Evolutionary conservation across 768 basidiomycete species (phyloP).

Genomic region (Leccinum longicurvipes): DNA sequence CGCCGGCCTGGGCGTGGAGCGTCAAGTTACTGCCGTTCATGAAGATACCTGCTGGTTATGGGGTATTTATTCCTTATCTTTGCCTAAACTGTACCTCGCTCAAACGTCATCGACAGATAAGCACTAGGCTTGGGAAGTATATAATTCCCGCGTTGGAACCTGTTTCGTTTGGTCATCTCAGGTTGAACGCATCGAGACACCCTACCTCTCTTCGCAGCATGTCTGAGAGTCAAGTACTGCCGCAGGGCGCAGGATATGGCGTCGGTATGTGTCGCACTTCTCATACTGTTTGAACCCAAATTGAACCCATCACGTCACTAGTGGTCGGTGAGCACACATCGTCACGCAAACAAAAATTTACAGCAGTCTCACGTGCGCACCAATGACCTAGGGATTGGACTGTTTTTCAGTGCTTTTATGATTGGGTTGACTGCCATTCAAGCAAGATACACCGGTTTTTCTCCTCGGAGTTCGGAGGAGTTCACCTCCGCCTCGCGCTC

Average conservation of each 20-base stretch:
- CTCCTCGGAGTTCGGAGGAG: slow-evolving; percentile 77
- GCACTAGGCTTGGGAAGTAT: neutral
- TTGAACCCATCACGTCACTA: slow-evolving; percentile 19
- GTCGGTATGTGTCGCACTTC: slow-evolving; percentile 48
- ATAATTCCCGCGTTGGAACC: slow-evolving; percentile 5
- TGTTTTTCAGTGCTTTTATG: slow-evolving; percentile 87
- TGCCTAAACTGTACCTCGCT: neutral
- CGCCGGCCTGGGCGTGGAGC: too few relatives aligned
- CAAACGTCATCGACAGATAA: slow-evolving; percentile 16
- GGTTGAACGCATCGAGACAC: neutral
- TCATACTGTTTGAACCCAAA: neutral
- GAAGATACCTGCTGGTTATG: neutral
- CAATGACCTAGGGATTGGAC: slow-evolving; percentile 64
- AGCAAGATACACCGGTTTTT: slow-evolving; percentile 78
- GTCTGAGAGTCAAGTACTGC: slow-evolving; percentile 45
- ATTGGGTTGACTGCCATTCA: slow-evolving; percentile 74
- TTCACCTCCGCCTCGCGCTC: slow-evolving; percentile 79
- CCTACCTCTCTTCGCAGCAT: slow-evolving; percentile 8
- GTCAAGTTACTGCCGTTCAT: neutral
- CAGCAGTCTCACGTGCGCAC: neutral
- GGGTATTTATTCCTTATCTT: slow-evolving; percentile 15
- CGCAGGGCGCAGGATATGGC: slow-evolving; percentile 84
- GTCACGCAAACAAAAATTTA: neutral
- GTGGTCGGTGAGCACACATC: slow-evolving; percentile 44
- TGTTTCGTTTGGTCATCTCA: neutral